These are phyloP conservation scores for Coemansia sp. DNA, from an alignment of 192 early-diverging fungal genomes.

Conservation along the genomic window DNA sequence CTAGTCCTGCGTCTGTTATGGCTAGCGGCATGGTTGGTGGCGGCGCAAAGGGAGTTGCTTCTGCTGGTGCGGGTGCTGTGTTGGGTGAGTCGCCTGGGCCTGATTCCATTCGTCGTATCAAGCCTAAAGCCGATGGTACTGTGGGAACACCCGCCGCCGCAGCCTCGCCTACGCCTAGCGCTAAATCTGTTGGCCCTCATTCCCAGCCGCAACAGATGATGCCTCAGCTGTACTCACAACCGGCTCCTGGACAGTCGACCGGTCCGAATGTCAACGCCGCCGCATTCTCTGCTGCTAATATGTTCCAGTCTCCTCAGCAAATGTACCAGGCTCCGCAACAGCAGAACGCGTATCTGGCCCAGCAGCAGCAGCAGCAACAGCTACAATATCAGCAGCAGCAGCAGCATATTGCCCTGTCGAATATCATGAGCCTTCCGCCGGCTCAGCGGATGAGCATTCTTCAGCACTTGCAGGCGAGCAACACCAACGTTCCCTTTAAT, in stretches of 20 bases:
- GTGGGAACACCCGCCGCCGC: slow-evolving; percentile 1
- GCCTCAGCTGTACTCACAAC: slow-evolving; percentile 9
- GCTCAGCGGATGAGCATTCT: slow-evolving; percentile 27
- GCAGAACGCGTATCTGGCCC: slow-evolving; percentile 14
- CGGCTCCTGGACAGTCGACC: slow-evolving; percentile 1
- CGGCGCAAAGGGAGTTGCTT: not conserved
- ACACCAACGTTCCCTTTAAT: slow-evolving; percentile 11
- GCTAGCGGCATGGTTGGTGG: too few relatives aligned
- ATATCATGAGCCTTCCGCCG: slow-evolving; percentile 18
- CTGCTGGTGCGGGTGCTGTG: not conserved
- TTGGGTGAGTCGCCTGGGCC: slow-evolving; percentile 20
- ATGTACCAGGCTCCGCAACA: slow-evolving; percentile 11
- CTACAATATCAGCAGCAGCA: slow-evolving; percentile 15
- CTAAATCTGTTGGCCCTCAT: slow-evolving; percentile 21
- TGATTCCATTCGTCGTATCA: slow-evolving; percentile 33
- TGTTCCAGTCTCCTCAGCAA: slow-evolving; percentile 24
- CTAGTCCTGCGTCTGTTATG: not conserved
- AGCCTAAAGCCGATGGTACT: slow-evolving; percentile 38
- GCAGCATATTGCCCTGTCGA: slow-evolving; percentile 14
- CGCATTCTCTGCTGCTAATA: not conserved
- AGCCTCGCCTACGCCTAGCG: slow-evolving; percentile 49
- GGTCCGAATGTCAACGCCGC: slow-evolving; percentile 6
- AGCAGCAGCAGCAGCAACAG: slow-evolving; percentile 19
- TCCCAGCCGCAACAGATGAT: not conserved
- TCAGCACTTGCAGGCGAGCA: slow-evolving; percentile 35